A percentile compares a stretch with the other conserved stretches of the same genome.
These are phyloP conservation scores for Aspergillus latus DNA, from an alignment of 2,329 filamentous ascomycete genomes.

Conservation along the genomic window DNA sequence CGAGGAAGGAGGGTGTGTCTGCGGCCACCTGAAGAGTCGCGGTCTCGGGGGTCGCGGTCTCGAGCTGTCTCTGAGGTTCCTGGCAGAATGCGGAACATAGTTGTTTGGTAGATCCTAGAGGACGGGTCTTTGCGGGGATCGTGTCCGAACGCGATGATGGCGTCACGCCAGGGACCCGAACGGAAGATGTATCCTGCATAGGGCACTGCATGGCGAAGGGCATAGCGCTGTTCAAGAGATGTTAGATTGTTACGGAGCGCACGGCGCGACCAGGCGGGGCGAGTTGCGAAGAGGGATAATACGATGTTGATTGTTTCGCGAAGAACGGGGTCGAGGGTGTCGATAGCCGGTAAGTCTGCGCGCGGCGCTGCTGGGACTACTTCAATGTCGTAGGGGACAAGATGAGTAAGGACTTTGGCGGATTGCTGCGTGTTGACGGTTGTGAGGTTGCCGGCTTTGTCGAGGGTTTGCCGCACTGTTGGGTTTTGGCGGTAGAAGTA, in stretches of 20 bases:
- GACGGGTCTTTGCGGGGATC: slow-evolving; percentile 77
- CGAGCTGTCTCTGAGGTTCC: slow-evolving; percentile 33
- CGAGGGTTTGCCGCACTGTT: slow-evolving; percentile 64
- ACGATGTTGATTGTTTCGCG: slow-evolving; percentile 65
- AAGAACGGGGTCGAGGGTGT: slow-evolving; percentile 56
- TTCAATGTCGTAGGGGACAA: slow-evolving; percentile 61
- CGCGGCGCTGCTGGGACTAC: slow-evolving; percentile 62
- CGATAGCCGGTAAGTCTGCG: slow-evolving; percentile 54
- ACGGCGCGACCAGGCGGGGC: slow-evolving; percentile 84
- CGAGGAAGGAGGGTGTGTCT: slow-evolving; percentile 29
- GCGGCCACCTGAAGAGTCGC: slow-evolving; percentile 20
- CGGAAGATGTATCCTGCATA: slow-evolving; percentile 91
- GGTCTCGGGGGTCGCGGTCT: not conserved
- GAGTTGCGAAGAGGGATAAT: slow-evolving; percentile 64
- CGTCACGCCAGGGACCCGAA: slow-evolving; percentile 87
- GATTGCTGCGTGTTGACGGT: slow-evolving; percentile 57
- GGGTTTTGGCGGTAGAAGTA: slow-evolving; percentile 79
- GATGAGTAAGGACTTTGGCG: slow-evolving; percentile 60
- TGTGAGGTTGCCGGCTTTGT: slow-evolving; percentile 60
- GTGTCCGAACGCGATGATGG: slow-evolving; percentile 78
- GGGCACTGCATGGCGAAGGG: slow-evolving; percentile 72
- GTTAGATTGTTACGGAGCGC: slow-evolving; percentile 72
- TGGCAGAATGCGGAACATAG: slow-evolving; percentile 73
- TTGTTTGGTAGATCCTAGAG: slow-evolving; percentile 81
- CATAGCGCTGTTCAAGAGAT: slow-evolving; percentile 50